Base-by-base conservation (phyloP, 345 rosid genomes). In the Populus davidiana region DNA sequence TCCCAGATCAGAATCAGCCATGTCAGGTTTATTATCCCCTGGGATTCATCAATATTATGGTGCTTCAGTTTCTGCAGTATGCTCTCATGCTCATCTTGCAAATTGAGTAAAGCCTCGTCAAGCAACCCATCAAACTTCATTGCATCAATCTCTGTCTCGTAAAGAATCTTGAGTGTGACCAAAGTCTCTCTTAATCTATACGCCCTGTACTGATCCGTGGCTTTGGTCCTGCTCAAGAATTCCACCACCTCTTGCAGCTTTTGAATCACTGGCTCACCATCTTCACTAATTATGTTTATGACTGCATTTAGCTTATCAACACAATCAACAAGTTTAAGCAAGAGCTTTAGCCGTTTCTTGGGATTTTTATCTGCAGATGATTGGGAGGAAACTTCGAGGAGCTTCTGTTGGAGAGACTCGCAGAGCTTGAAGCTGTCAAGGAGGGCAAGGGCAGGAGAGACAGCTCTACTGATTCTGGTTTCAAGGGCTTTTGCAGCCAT, bases 201-300 rank as follows among this genome's bases (percentile, higher is more conserved):
- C 16, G 86, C 76, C 65, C 85, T 81, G 31, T 66, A 78, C 78
- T 79, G 90, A 77, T 86, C 92, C 18, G 92, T 84, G 44, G 91
- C 91, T 78, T 89, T 87, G 20, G 94, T 90, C 83, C 94, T 79
- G 87, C 92, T 91, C 86, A 91, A 80, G 85, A 91, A 91, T 87
- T 91, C 92, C 80, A 89, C 92, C 56, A 86, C 92, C 79, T 91
- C 94, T 68, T 91, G 94, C 43, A 91, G 89, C 86, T 79, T 91
- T 77, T 89, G 92, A 67, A 89, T 88, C 80, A 84, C 90, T 0
- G 89, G 91, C 70, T 87, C 89, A 2, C 92, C 89, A 9, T 88
- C 88, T 69, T 73, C 75, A 69, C 75, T 52, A 17, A 90, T 89
- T 2, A 82, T 65, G 78, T 75, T 76, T n/a, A 89, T 82, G 1